These are phyloP conservation scores for Pinus tabuliformis DNA, from an alignment of 75 land plant species.

Conservation along the genomic window DNA sequence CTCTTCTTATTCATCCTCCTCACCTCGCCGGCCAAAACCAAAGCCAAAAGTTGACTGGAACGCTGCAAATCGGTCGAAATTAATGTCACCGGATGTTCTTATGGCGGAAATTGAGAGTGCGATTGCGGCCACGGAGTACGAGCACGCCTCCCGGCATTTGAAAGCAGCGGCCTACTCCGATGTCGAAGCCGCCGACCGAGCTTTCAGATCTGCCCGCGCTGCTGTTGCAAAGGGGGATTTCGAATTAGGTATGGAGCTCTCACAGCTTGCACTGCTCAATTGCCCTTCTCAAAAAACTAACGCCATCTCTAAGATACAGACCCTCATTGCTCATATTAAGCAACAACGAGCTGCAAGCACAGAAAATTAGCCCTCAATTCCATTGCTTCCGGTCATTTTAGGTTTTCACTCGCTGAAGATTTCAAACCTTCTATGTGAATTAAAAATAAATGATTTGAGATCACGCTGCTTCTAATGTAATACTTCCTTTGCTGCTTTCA, in stretches of 20 bases:
- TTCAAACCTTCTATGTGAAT: too few species aligned
- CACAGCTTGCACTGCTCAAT: background rate
- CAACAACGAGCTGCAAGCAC: background rate
- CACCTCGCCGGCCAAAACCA: background rate
- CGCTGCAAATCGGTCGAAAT: background rate
- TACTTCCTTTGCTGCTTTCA: too few species aligned
- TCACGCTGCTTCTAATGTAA: too few species aligned
- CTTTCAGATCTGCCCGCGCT: conserved; percentile 5
- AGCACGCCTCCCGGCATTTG: background rate
- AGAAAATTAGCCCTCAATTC: background rate
- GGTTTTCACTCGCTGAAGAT: too few species aligned
- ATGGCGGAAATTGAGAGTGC: conserved; percentile 6
- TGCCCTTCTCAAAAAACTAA: background rate
- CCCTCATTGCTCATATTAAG: background rate
- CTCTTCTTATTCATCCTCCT: too few species aligned
- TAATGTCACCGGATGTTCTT: background rate
- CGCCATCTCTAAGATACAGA: conserved; percentile 4
- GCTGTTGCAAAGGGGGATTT: background rate
- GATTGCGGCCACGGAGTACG: background rate
- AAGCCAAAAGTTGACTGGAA: background rate
- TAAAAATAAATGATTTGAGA: too few species aligned
- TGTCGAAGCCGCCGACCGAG: conserved; percentile 5
- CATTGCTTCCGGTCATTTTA: too few species aligned
- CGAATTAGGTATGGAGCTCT: background rate
- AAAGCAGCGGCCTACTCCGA: background rate